These are phyloP conservation scores for Nicotiana tomentosiformis DNA, from an alignment of 257 asterid genomes.

Conservation along the genomic window DNA sequence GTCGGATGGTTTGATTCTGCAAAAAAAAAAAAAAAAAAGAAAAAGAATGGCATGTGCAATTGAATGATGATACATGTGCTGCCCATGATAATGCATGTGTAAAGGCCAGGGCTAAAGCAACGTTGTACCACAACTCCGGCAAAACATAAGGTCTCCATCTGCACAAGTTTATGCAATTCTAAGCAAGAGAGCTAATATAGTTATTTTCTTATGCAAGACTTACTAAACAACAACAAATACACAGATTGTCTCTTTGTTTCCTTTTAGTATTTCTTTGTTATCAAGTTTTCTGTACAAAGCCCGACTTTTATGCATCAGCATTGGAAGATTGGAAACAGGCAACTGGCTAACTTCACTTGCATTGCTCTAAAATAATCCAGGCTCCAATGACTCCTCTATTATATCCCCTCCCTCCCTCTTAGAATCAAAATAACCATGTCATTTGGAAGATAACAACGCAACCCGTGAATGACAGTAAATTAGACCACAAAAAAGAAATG, in stretches of 20 bases:
- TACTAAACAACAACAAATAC: background rate
- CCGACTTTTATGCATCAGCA: background rate
- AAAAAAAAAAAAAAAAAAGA: too few species aligned
- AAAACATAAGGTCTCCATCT: background rate
- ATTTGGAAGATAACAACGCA: background rate
- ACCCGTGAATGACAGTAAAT: background rate
- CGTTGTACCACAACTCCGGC: background rate
- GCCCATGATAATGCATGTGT: constrained; percentile 12
- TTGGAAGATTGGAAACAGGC: background rate
- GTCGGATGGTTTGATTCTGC: background rate
- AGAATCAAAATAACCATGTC: background rate
- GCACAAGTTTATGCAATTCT: background rate
- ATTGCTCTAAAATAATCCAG: background rate
- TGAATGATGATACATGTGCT: constrained; percentile 13
- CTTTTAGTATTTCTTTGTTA: background rate
- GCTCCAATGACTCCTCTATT: background rate
- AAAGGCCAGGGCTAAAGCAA: background rate
- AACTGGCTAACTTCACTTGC: background rate
- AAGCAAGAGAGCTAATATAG: background rate
- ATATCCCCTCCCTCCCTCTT: background rate
- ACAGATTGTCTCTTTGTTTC: background rate
- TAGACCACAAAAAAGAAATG: background rate
- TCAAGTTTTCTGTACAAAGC: background rate
- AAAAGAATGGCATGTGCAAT: constrained; percentile 13
- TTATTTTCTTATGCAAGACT: background rate